Base-by-base conservation (phyloP, 148 eudicot species). In the Vaccinium myrtillus region DNA sequence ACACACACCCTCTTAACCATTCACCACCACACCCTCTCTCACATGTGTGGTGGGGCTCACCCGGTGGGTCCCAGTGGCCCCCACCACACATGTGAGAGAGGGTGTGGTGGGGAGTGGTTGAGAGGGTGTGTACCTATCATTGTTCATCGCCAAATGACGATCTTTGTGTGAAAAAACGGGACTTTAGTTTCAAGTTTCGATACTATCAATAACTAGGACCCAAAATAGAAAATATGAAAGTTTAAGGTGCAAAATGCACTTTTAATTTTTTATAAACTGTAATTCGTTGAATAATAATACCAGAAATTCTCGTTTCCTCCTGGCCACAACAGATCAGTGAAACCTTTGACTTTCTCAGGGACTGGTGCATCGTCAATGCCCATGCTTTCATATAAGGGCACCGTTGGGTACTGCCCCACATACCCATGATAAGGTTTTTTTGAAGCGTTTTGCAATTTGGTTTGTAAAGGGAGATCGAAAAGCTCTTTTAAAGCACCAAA, bases 301-400 rank as follows among this genome's bases (percentile, higher is more conserved):
- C 90, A 6, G 15, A 90, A 90, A 53, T 21, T 23, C 1, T 88
- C 56, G 59, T 90, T 90, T 63, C 92, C 92, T 83, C 85, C 51
- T 1, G 90, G 83, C 92, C 92, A 90, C 79, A 87, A 6, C n/a
- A 82, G 36, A 14, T 82, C 73, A 12, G 90, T 69, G 84, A 88
- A 88, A n/a, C 71, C 82, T 63, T 88, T 79, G 5, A 70, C 81
- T n/a, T 86, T 82, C 12, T 83, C 86, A 61, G 65, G 88, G 30
- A 49, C 14, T 23, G 76, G 53, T 3, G 88, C 88, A 27, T 85
- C 86, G 2, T 81, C 84, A n/a, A 91, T 81, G 1, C 93, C 91
- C 89, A 91, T 59, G 85, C 93, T 91, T 39, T 91, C 93, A 11
- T 73, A 89, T 0, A 89, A 84, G 11, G 93, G 93, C 30, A 88